Evolutionary conservation across 2,329 filamentous ascomycete genomes (phyloP).

Genomic region (Paraconiothyrium sp.): DNA sequence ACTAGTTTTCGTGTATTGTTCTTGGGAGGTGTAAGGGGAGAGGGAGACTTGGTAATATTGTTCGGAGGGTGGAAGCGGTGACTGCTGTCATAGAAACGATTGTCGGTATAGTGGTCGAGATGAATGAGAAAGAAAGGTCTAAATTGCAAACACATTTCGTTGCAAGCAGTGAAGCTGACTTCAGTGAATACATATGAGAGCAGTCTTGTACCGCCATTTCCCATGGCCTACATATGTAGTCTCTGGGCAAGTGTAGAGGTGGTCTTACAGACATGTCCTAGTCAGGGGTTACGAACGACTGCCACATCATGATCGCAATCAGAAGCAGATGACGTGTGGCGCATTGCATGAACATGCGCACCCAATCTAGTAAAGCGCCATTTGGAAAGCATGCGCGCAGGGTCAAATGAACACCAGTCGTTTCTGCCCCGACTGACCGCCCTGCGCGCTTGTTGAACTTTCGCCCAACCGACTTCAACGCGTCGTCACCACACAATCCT

Average conservation of each 20-base stretch:
- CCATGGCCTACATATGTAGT: no score
- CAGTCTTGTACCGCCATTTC: not conserved
- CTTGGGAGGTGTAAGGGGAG: not conserved
- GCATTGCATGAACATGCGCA: conserved; percentile 11
- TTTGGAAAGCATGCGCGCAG: conserved; percentile 10
- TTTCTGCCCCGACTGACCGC: conserved; percentile 38
- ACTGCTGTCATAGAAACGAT: conserved; percentile 5
- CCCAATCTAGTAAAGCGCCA: conserved; percentile 9
- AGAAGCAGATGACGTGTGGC: not conserved
- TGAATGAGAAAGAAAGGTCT: conserved; percentile 34
- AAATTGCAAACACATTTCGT: conserved; percentile 28
- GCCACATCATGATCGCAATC: not conserved
- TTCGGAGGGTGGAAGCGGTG: not conserved
- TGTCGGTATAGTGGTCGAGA: conserved; percentile 30
- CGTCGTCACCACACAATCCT: conserved; percentile 26
- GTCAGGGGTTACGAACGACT: not conserved
- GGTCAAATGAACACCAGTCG: conserved; percentile 21
- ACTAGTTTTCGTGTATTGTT: conserved; percentile 9
- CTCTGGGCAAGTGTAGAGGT: no score
- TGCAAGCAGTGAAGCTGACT: not conserved
- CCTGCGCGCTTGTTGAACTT: conserved; percentile 32
- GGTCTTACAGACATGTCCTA: not conserved
- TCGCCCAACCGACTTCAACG: conserved; percentile 31
- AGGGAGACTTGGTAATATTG: not conserved
- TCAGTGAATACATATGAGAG: not conserved